Base-by-base conservation (phyloP, 768 basidiomycete genomes). In the Lepiota venenata region DNA sequence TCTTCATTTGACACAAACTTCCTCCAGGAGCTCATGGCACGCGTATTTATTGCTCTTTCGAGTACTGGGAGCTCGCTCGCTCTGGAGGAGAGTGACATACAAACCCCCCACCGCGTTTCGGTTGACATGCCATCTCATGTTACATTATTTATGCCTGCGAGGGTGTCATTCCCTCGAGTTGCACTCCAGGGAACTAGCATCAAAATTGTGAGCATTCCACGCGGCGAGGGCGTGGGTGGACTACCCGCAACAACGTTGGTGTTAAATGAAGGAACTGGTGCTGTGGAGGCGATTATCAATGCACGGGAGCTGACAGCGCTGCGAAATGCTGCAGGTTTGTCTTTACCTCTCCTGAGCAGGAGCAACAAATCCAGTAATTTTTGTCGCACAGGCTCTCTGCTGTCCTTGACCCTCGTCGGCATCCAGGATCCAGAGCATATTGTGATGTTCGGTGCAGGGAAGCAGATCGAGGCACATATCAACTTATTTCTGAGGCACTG, bases 91-190 rank as follows among this genome's bases (percentile, higher is more conserved):
- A 20, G 52, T 40, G 55, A 54, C 29, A 64, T 65, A 51, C 67
- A 71, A 50, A 73, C 71, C 10, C 92, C 92, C 3, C 85, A 81
- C 50, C 77, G 93, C 46, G 80, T 78, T 0, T 68, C 74, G 0
- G 64, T 93, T 10, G 70, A 73, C 0, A 82, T 78, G 47, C 61
- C 66, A 7, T 72, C 76, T 40, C 83, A 91, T 59, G 85, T 77
- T 1, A 74, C 79, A 0, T 73, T 97, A 2, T 88, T 93, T 68
- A 96, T 96, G 93, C 92, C 93, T 2, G 82, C 89, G 6, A 79
- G 86, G 21, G 15, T 29, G n/a, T 40, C 44, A 1, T 39, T 42
- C 6, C 29, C 32, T 37, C 43, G 45, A 4, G 21, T 15, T 14
- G 9, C 41, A 1, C 56, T 66, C 11, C 60, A 65, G 7, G 84